Evolutionary conservation across 176 grass and related monocot species (phyloP).

Genomic region (Hsuehochloa calcarea): DNA sequence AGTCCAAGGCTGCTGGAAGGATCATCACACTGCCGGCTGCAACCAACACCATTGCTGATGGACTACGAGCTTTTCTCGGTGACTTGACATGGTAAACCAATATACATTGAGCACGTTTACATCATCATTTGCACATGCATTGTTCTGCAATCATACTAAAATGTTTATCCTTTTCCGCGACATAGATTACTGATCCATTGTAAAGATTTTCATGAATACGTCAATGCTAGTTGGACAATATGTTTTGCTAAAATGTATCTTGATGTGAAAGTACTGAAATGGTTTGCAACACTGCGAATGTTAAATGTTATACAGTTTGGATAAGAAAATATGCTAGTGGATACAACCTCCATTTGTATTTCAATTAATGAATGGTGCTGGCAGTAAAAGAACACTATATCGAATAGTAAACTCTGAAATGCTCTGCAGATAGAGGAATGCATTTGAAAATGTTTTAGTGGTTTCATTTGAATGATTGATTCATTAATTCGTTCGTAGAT

Average conservation of each 20-base stretch:
- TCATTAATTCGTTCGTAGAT: background rate
- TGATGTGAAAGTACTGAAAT: background rate
- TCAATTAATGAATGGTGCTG: constrained; percentile 1
- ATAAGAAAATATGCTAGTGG: background rate
- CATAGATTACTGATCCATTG: background rate
- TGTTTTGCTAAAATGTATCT: background rate
- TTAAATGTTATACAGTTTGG: background rate
- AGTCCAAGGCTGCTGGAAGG: constrained; percentile 74
- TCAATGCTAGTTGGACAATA: background rate
- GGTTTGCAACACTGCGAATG: background rate
- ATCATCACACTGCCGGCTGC: constrained; percentile 70
- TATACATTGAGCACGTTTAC: background rate
- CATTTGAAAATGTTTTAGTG: background rate
- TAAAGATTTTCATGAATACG: background rate
- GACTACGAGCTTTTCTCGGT: constrained; percentile 85
- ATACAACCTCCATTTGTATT: background rate
- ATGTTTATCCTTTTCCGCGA: background rate
- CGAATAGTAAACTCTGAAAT: background rate
- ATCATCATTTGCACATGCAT: background rate
- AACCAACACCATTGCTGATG: constrained; percentile 85
- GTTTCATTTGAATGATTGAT: background rate
- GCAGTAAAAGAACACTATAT: background rate
- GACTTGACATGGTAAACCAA: constrained; percentile 79
- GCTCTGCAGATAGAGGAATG: background rate
- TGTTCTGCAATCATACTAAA: background rate